Evolutionary conservation across 441 rosid genomes (phyloP), one percentile per base, ranked within the genome.

Genomic region (Geranium incanum): DNA sequence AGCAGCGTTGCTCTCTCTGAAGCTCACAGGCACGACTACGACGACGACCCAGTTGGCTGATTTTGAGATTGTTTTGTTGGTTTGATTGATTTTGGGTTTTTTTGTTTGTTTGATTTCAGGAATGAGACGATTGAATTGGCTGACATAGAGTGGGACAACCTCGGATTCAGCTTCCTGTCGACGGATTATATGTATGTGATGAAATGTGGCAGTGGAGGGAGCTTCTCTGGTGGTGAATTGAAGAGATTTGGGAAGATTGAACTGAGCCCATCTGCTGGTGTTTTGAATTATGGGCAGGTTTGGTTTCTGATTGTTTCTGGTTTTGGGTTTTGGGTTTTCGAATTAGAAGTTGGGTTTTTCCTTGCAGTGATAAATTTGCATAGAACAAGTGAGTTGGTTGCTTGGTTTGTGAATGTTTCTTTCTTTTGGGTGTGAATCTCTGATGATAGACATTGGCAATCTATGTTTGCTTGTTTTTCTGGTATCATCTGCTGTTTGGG

Each of bases 271-370:
- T 88, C 96, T 1, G 86, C 98, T 33, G 95, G 93, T 43, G 92
- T 94, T 36, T 79, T 94, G 77, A 94, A 91, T 76, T 94, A 94
- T 85, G 97, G 96, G 72, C 98, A 94, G 95, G 98, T 91, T 28
- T 71, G 33, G 77, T 13, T 3, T 59, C 36, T 18, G 64, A 6
- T 5, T 16, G 13, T 19, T 59, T 18, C 13, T 59, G 28, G 2
- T 6, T 59, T 18, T 6, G 65, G 65, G 62, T 55, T n/a, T 55
- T 4, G 4, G 23, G 0, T 16, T 15, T 55, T 55, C 1, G 33
- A 28, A 28, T 28, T 28, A 28, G 33, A 28, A 28, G 33, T 28
- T 28, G 33, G 33, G 33, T 28, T 28, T 28, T 28, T 28, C 33
- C 33, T 28, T 28, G 33, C 33, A 28, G 33, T 28, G 33, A 28